These are phyloP conservation scores for Citrus cavaleriei DNA, from an alignment of 345 rosid species.

Conservation along the genomic window DNA sequence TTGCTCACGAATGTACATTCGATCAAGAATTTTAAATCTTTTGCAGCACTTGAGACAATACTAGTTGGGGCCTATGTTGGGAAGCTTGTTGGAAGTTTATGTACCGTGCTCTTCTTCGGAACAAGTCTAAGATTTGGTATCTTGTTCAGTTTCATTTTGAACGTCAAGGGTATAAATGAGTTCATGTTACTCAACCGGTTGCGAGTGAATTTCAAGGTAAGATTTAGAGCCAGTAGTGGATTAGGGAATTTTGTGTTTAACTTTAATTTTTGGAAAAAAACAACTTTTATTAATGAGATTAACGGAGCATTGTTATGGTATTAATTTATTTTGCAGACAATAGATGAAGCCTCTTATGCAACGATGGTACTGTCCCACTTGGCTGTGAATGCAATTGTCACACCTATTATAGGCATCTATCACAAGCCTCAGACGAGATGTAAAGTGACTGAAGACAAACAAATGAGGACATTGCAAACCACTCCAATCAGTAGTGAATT, in stretches of 20 bases:
- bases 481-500: conserved; percentile 7
- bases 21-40: neutral
- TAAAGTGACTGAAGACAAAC: neutral
- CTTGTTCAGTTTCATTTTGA: conserved; percentile 26
- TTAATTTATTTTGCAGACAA: too few relatives aligned
- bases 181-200: neutral
- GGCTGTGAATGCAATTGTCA: conserved; percentile 14
- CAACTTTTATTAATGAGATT: too few relatives aligned
- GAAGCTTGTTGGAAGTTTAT: conserved; percentile 12
- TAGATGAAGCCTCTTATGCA: too few relatives aligned
- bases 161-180: conserved; percentile 24
- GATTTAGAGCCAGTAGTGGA: neutral
- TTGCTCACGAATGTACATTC: neutral
- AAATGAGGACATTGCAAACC: conserved; percentile 15
- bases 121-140: conserved; percentile 7
- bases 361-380: neutral
- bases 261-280: too few relatives aligned
- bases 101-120: neutral
- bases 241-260: neutral
- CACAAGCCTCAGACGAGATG: conserved; percentile 20
- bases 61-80: neutral
- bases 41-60: neutral
- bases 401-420: conserved; percentile 7
- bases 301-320: too few relatives aligned
- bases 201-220: neutral